Conservation (phyloP, 306 rosid species). For the Dalbergia oliveri region DNA sequence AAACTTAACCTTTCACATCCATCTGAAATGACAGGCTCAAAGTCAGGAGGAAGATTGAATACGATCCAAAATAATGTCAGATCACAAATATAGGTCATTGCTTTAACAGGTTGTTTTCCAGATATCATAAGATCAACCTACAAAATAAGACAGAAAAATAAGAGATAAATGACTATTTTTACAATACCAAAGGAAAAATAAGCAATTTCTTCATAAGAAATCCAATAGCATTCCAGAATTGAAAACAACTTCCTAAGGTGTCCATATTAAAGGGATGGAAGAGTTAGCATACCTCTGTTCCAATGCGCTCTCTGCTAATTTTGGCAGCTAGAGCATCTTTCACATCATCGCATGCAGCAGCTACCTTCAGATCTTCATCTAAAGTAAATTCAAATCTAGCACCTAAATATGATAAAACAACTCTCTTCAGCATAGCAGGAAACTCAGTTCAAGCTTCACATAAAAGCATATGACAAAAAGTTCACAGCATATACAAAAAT, state of each 20-base stretch:
- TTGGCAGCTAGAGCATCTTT: conserved; percentile 83
- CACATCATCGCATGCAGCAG: conserved; percentile 88
- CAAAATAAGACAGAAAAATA: conserved; percentile 12
- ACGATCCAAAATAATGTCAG: conserved; percentile 79
- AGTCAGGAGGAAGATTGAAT: conserved; percentile 72
- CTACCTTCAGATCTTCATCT: conserved; percentile 83
- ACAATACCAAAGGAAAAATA: background rate
- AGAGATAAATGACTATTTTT: conserved; percentile 25
- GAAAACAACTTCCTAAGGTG: conserved; percentile 27
- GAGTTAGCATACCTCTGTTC: conserved; percentile 71
- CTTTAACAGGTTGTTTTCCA: conserved; percentile 87
- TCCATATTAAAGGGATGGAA: conserved; percentile 34
- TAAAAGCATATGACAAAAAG: conserved; percentile 16
- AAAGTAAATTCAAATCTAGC: conserved; percentile 82
- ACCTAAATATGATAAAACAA: conserved; percentile 59
- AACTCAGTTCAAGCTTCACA: conserved; percentile 13
- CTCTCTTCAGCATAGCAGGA: conserved; percentile 33
- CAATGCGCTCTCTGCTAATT: conserved; percentile 94
- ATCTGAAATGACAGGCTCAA: conserved; percentile 68
- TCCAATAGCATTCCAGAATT: conserved; percentile 17
- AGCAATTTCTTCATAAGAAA: conserved; percentile 28
- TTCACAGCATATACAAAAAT: conserved; percentile 22
- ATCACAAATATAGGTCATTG: conserved; percentile 74
- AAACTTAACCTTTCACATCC: conserved; percentile 74
- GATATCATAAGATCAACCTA: conserved; percentile 89